Evolutionary conservation across 169 alveolate species (phyloP).

Genomic region (Amoebophrya sp.): DNA sequence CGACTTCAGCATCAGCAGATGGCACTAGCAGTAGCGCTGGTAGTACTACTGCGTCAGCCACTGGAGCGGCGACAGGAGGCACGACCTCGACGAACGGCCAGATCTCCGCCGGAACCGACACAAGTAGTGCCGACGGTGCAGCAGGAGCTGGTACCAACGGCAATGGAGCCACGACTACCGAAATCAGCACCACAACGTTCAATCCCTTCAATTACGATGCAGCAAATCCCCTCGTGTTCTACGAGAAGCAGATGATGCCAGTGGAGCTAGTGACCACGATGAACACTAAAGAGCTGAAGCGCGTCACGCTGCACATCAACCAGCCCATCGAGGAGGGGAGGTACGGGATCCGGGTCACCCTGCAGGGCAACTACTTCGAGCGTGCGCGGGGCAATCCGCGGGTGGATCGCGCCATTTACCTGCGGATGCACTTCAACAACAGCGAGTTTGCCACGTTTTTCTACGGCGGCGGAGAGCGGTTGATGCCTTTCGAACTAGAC

Average conservation of each 20-base stretch:
- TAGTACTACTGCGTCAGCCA: neutral
- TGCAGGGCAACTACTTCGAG: neutral
- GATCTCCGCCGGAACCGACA: neutral
- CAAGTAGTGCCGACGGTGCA: neutral
- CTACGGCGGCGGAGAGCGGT: neutral
- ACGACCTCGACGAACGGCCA: neutral
- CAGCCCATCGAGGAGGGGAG: neutral
- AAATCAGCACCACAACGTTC: neutral
- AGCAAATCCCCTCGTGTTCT: neutral
- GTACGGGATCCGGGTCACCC: neutral
- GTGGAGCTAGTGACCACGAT: neutral
- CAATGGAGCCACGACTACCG: neutral
- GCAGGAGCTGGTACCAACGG: neutral
- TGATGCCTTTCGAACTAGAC: neutral
- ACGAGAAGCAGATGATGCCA: neutral
- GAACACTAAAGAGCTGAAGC: neutral
- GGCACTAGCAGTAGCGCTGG: neutral
- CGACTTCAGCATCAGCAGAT: neutral
- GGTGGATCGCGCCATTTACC: neutral
- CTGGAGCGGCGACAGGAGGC: neutral
- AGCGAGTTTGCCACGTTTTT: neutral
- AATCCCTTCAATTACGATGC: neutral
- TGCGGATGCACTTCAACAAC: constrained; percentile 25
- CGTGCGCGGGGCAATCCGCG: neutral
- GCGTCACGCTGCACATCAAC: neutral